phyloP scores from a whole-genome alignment of 73 alveolate species.

The Halteria grandinella region DNA sequence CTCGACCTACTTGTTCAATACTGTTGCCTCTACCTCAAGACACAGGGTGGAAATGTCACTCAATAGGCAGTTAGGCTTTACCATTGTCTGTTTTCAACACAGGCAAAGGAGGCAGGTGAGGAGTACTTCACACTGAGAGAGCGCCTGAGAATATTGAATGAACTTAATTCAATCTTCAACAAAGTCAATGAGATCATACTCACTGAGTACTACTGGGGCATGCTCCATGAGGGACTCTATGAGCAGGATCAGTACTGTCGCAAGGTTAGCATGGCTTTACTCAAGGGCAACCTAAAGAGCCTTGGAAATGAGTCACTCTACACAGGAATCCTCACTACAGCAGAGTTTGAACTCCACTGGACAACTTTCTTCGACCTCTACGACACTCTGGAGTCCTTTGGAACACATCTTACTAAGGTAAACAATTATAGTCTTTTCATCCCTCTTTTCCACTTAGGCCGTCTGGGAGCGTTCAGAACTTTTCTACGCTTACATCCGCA shows the following conservation, averaged over 20 bases:
- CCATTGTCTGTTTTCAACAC: neutral
- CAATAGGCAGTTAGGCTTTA: constrained; percentile 5
- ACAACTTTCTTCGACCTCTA: constrained; percentile 56
- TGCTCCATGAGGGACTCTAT: constrained; percentile 4
- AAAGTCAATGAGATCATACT: neutral
- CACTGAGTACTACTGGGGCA: constrained; percentile 20
- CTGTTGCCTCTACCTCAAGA: constrained; percentile 26
- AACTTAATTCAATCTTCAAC: constrained; percentile 17
- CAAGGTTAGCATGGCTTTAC: constrained; percentile 29
- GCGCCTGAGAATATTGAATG: constrained; percentile 27
- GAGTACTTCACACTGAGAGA: constrained; percentile 47
- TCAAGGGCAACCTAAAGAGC: neutral
- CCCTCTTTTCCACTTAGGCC: no score
- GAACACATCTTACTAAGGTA: constrained; percentile 45
- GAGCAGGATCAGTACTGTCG: constrained; percentile 29
- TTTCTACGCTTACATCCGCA: constrained; percentile 4
- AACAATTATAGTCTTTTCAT: no score
- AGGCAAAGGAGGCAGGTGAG: neutral
- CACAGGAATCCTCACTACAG: constrained; percentile 1
- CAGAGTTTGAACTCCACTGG: constrained; percentile 23
- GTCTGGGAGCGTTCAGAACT: constrained; percentile 57
- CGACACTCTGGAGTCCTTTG: constrained; percentile 58
- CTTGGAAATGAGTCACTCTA: constrained; percentile 17
- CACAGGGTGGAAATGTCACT: no score
- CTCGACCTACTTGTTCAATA: constrained; percentile 16